Conservation (phyloP, 1,284 basidiomycete species). For the Puccinia triticina region DNA sequence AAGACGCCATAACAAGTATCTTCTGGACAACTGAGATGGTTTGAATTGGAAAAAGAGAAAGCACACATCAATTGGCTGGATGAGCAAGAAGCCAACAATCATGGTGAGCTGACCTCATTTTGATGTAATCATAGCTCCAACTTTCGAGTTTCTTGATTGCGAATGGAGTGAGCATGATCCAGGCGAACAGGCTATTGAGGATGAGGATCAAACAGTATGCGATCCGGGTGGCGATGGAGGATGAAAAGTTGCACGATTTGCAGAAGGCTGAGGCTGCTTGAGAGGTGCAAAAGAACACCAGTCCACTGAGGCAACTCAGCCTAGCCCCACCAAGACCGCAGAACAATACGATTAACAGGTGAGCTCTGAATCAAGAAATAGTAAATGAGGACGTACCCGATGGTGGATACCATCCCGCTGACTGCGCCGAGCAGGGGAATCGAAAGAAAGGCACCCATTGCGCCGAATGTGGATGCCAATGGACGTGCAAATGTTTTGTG, state of each 20-base stretch:
- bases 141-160: slow-evolving; percentile 86
- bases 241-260: slow-evolving; percentile 99
- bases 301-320: slow-evolving; percentile 58
- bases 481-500: not conserved
- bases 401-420: slow-evolving; percentile 68
- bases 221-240: slow-evolving; percentile 74
- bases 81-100: not conserved
- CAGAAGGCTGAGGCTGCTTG: slow-evolving; percentile 79
- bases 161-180: slow-evolving; percentile 89
- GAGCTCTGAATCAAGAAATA: not conserved
- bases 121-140: slow-evolving; percentile 93
- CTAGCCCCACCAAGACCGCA: slow-evolving; percentile 1
- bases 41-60: not conserved
- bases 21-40: slow-evolving; percentile 70
- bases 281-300: slow-evolving; percentile 60
- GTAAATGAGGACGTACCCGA: slow-evolving; percentile 53
- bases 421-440: slow-evolving; percentile 80
- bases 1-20: slow-evolving; percentile 96
- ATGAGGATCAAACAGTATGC: slow-evolving; percentile 75
- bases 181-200: slow-evolving; percentile 92
- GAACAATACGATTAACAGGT: not conserved
- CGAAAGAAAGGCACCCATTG: slow-evolving; percentile 79
- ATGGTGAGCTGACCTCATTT: slow-evolving; percentile 69
- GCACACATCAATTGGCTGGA: not conserved
- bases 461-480: no score